A percentile compares a stretch with the other conserved stretches of the same genome.
Conservation (phyloP, 371 early-diverging fungal species). For the Capniomyces stellatus region DNA sequence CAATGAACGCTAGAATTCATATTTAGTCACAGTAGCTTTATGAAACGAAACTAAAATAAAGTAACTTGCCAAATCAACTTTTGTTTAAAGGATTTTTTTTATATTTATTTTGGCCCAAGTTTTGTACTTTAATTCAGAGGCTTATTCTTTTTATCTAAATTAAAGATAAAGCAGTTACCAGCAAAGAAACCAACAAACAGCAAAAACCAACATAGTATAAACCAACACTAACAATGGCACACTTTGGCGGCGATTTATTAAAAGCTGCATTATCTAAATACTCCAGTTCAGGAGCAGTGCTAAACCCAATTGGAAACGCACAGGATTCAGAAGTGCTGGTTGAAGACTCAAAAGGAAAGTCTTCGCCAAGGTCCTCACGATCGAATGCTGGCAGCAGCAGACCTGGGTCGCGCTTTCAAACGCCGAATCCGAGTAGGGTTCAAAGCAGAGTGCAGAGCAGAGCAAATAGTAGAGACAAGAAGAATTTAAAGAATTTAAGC, state of each 20-base stretch:
- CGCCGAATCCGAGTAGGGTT: background rate
- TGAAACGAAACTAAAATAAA: no score
- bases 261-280: background rate
- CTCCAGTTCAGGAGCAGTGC: background rate
- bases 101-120: no score
- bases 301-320: background rate
- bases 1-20: no score
- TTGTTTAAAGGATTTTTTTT: no score
- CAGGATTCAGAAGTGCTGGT: background rate
- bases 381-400: background rate
- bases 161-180: no score
- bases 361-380: background rate
- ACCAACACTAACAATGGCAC: background rate
- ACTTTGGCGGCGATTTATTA: background rate
- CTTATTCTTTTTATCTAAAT: no score
- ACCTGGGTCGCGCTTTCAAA: background rate
- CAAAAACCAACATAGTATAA: background rate
- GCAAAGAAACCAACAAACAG: no score
- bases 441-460: conserved; percentile 1
- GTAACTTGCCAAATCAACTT: no score
- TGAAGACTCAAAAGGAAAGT: background rate
- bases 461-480: background rate
- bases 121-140: no score
- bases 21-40: no score
- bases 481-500: background rate